Evolutionary conservation across 2,329 filamentous ascomycete species (phyloP).

Genomic region (Fragosphaeria purpurea): DNA sequence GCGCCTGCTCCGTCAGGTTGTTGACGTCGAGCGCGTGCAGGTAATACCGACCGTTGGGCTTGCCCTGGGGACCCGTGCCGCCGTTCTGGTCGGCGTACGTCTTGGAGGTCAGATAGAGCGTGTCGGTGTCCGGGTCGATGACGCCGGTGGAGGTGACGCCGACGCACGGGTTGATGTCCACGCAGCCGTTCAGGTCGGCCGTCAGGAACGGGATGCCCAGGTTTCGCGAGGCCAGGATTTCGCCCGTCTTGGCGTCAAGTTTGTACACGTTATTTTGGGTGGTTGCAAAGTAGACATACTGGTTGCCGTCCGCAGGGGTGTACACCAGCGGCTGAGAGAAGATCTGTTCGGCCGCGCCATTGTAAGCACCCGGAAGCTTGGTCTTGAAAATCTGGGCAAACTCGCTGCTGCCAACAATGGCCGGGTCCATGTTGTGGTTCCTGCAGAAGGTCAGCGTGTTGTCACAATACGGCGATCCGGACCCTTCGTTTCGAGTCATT

Average conservation of each 20-base stretch:
- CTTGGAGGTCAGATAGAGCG: constrained; percentile 39
- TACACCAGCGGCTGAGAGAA: constrained; percentile 41
- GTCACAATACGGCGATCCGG: neutral
- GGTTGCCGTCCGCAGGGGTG: constrained; percentile 26
- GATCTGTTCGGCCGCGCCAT: constrained; percentile 39
- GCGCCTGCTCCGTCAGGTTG: constrained; percentile 28
- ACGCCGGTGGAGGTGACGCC: constrained; percentile 40
- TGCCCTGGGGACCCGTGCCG: constrained; percentile 25
- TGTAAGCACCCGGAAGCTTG: constrained; percentile 40
- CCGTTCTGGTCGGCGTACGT: constrained; percentile 32
- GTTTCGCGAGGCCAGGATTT: constrained; percentile 28
- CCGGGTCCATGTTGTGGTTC: constrained; percentile 55
- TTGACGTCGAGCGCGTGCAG: constrained; percentile 36
- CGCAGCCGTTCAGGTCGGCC: constrained; percentile 34
- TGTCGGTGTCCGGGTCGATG: constrained; percentile 39
- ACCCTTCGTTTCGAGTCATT: no score
- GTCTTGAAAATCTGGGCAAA: constrained; percentile 48
- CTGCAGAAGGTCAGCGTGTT: constrained; percentile 10
- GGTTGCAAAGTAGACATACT: constrained; percentile 39
- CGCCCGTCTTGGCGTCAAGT: constrained; percentile 35
- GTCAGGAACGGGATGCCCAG: constrained; percentile 36
- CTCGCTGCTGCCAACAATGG: constrained; percentile 41
- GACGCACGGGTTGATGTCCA: constrained; percentile 36
- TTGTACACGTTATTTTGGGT: constrained; percentile 43
- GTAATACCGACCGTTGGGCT: constrained; percentile 31